Percentiles rank a stretch among this genome's conserved stretches.
Conservation (phyloP, 2,329 filamentous ascomycete genomes). For the Pseudogymnoascus sp. region DNA sequence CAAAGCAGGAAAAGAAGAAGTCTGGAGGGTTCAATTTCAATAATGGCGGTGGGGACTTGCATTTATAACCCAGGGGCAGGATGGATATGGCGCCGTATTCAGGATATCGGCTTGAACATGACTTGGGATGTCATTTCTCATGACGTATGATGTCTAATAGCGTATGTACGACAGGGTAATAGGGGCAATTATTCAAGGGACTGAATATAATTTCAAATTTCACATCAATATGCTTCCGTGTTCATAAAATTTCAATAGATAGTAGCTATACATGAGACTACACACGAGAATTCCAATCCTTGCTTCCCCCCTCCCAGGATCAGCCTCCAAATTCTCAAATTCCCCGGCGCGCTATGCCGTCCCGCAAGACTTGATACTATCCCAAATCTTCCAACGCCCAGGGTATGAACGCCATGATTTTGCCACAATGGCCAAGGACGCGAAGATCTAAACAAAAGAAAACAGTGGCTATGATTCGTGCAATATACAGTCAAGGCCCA, state of each 20-base stretch:
- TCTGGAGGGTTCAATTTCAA: not conserved
- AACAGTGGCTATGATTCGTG: conserved; percentile 18
- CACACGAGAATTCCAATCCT: not conserved
- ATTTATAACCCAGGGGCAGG: not conserved
- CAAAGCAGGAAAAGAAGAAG: conserved; percentile 74
- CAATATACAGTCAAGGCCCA: conserved; percentile 21
- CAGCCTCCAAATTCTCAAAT: not conserved
- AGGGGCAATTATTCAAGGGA: not conserved
- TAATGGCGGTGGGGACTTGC: not conserved
- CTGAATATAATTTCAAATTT: not conserved
- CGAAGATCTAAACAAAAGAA: conserved; percentile 16
- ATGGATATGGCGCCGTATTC: not conserved
- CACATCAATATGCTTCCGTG: not conserved
- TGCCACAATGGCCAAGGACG: conserved; percentile 25
- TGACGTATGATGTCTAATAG: not conserved
- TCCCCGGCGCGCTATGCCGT: conserved; percentile 6
- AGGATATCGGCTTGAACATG: not conserved
- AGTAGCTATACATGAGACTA: conserved; percentile 3
- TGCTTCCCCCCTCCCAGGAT: not conserved
- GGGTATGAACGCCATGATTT: conserved; percentile 25
- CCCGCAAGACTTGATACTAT: conserved; percentile 18
- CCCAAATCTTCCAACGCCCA: conserved; percentile 21
- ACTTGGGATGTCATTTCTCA: not conserved
- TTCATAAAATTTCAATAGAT: not conserved
- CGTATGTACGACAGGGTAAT: not conserved